These are phyloP conservation scores for Podospora tetraspora DNA, from an alignment of 495 filamentous ascomycete species.

Conservation along the genomic window DNA sequence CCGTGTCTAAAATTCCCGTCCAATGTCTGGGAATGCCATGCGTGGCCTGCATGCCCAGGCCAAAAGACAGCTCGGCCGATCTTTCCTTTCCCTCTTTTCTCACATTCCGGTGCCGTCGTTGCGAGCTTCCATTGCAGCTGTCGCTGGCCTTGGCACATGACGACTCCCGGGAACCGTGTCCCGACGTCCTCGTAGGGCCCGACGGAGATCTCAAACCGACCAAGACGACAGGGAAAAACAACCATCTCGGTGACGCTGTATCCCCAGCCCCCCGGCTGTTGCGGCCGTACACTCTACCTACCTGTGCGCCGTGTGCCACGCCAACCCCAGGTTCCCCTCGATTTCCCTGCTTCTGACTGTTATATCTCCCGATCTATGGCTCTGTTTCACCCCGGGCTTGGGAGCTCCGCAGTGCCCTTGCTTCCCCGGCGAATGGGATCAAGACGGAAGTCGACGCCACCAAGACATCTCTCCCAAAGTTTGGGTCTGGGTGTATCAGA, in stretches of 20 bases:
- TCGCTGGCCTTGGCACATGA: background rate
- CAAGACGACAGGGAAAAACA: background rate
- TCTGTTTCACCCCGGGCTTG: background rate
- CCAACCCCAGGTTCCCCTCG: background rate
- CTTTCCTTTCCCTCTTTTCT: background rate
- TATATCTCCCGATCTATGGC: background rate
- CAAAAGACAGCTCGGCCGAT: background rate
- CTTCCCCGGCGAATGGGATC: background rate
- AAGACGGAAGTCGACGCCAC: background rate
- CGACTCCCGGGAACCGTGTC: background rate
- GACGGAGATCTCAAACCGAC: background rate
- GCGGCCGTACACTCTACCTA: background rate
- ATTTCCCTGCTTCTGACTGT: background rate
- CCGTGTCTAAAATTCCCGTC: background rate
- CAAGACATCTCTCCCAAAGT: background rate
- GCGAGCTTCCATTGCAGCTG: background rate
- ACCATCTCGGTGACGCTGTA: background rate
- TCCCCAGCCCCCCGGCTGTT: background rate
- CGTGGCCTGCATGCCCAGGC: background rate
- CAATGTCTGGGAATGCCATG: background rate
- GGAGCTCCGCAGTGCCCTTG: background rate
- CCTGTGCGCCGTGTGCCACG: background rate
- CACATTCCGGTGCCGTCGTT: background rate
- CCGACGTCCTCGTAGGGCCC: background rate
- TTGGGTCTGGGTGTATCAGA: constrained; percentile 8